A percentile compares a stretch with the other conserved stretches of the same genome.
These are phyloP conservation scores for Tagetes patula DNA, from an alignment of 129 eudicot species.

Conservation along the genomic window DNA sequence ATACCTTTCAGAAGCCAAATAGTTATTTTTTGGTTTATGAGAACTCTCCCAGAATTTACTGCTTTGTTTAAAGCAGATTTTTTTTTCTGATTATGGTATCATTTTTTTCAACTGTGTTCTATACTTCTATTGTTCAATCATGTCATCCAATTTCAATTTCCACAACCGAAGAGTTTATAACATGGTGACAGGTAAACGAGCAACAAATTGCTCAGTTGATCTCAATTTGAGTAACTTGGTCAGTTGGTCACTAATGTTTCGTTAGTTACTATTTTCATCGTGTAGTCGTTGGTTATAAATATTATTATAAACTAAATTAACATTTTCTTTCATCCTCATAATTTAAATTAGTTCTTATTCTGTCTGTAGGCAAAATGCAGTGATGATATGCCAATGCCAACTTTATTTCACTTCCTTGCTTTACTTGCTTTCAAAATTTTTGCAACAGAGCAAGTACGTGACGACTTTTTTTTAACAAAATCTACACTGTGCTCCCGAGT, in stretches of 20 bases:
- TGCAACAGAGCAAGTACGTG: slow-evolving; percentile 70
- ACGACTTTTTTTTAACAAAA: neutral
- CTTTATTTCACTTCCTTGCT: slow-evolving; percentile 86
- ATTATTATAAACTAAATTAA: neutral
- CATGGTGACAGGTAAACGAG: no score
- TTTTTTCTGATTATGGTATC: neutral
- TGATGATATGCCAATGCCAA: slow-evolving; percentile 88
- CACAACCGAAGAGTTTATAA: no score
- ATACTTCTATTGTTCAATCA: neutral
- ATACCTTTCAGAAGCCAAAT: neutral
- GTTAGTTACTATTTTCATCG: neutral
- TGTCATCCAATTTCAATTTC: no score
- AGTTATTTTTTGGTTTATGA: slow-evolving; percentile 8
- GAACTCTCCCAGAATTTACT: neutral
- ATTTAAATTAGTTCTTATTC: slow-evolving; percentile 14
- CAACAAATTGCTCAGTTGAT: slow-evolving; percentile 6
- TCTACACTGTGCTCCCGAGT: neutral
- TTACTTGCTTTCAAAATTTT: slow-evolving; percentile 93
- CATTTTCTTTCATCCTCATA: neutral
- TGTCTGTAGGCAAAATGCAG: slow-evolving; percentile 57
- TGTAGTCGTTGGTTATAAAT: neutral
- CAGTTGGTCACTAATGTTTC: neutral
- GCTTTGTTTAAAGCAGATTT: neutral
- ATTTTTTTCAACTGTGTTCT: neutral
- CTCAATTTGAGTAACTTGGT: neutral